Conservation (phyloP, 495 filamentous ascomycete species). For the Pyronema omphalodes region DNA sequence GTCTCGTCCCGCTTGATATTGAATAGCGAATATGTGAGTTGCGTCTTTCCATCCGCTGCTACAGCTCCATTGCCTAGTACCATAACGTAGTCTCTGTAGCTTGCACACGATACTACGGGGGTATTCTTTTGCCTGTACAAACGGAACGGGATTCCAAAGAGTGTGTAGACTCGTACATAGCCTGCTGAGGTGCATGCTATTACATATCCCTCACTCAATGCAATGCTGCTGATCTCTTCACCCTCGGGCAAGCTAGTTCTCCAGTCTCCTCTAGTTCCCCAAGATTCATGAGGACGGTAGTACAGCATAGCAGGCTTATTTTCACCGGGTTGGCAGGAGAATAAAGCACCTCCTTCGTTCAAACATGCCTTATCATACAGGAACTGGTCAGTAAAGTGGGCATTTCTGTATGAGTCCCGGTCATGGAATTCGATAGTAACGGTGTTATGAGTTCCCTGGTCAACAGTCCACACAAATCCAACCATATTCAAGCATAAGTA, state of each 20-base stretch:
- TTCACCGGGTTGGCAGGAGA: slow-evolving; percentile 58
- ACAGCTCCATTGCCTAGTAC: slow-evolving; percentile 85
- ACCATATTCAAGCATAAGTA: slow-evolving; percentile 88
- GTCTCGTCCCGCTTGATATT: slow-evolving; percentile 87
- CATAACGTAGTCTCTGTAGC: slow-evolving; percentile 84
- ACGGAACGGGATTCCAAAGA: slow-evolving; percentile 75
- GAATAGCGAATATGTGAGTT: slow-evolving; percentile 70
- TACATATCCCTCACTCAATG: slow-evolving; percentile 79
- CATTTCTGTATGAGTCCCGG: slow-evolving; percentile 72
- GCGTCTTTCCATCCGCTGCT: slow-evolving; percentile 52
- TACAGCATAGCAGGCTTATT: slow-evolving; percentile 65
- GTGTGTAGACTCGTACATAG: slow-evolving; percentile 81
- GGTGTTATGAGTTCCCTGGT: slow-evolving; percentile 85
- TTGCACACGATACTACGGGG: slow-evolving; percentile 77
- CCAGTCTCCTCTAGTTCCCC: slow-evolving; percentile 85
- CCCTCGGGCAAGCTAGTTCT: slow-evolving; percentile 62
- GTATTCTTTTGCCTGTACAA: slow-evolving; percentile 79
- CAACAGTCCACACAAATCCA: slow-evolving; percentile 90
- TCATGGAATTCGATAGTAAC: slow-evolving; percentile 97
- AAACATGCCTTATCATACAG: slow-evolving; percentile 89
- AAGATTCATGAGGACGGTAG: slow-evolving; percentile 91
- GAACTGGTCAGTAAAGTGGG: slow-evolving; percentile 93
- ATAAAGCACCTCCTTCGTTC: slow-evolving; percentile 67
- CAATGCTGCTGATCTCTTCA: slow-evolving; percentile 67
- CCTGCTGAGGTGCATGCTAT: slow-evolving; percentile 66